Evolutionary conservation across 352 stramenopile species (phyloP), one percentile per base, ranked within the genome.

Genomic region (Thalassiosira gravida): DNA sequence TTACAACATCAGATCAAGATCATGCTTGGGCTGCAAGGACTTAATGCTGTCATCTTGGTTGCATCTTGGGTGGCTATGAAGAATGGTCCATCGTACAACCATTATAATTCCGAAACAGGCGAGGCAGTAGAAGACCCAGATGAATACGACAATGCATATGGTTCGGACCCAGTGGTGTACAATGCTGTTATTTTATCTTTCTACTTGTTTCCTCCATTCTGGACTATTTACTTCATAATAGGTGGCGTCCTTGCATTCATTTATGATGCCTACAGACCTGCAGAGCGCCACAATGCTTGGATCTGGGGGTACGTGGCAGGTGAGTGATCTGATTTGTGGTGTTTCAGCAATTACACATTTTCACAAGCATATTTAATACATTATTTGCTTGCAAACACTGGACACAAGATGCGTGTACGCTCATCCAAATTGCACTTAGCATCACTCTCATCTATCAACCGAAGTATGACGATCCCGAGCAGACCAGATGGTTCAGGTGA

Each of bases 151-250:
- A 61, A 42, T 42, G 35, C 35, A 42, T 42, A 42, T 42, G 13
- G 13, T 6, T 42, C 52, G 1, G 52, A 61, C n/a, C 20, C 20
- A n/a, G 52, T 11, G 13, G 2, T 61, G 20, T 14, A 66, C 29
- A 66, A 37, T 52, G 57, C 30, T 52, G 42, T 66, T 16, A 50
- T 52, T 13, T 9, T 35, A 18, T 55, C n/a, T 13, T 42, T 42
- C 35, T 68, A 57, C n/a, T 25, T 68, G 24, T 37, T 55, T 57
- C 20, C 35, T 57, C 44, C 44, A 55, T 68, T 57, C 29, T 68
- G 59, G 44, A 20, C 13, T 13, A 13, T 68, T 11, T 57, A 57
- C 27, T 57, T 55, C 35, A 24, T 57, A 6, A 68, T 57, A 0
- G 20, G 39, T 25, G 11, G 20, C 24, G 35, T 13, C 6, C 13